Evolutionary conservation across 768 basidiomycete genomes (phyloP), one percentile per base, ranked within the genome.

Genomic region (Serpula lacrymans): DNA sequence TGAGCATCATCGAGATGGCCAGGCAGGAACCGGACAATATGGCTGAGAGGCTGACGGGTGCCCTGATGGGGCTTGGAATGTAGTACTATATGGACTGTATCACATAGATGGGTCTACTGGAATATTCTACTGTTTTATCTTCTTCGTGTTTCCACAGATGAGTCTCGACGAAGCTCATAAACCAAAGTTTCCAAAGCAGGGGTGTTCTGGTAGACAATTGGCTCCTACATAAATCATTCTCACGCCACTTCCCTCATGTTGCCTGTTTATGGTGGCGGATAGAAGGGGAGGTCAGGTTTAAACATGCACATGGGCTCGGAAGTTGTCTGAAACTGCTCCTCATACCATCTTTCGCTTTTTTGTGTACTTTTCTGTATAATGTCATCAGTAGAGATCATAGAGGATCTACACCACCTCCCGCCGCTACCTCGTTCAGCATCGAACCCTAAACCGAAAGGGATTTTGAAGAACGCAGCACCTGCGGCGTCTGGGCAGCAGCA

Each of bases 1-100:
- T 99, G 57, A 90, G 83, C 45, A 74, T 88, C 41, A 74, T 94
- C 14, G 96, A 99, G 73, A 97, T 96, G 94, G 89, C 94, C 34
- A 75, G 95, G 54, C 96, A 98, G 67, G 95, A 96, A 55, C 90
- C 90, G 1, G 82, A 88, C 36, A 83, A 80, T 46, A 85, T 82
- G 12, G 88, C 78, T 21, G 80, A 84, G 53, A 72, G 88, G 43
- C 62, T 92, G 44, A 74, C 73, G 41, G 72, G 69, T 34, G 80
- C 78, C 26, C 59, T 90, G 40, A 72, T 87, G 68, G 80, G 73
- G 8, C 54, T 84, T 6, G 60, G 65, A 12, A 64, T 66, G 63
- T 66, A 50, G 43, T 13, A 20, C 11, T 9, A 10, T 17, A 13
- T 20, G 37, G 11, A n/a, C n/a, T n/a, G n/a, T n/a, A n/a, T n/a